Base-by-base conservation (phyloP, 2,329 filamentous ascomycete genomes). In the Alternaria consortialis region DNA sequence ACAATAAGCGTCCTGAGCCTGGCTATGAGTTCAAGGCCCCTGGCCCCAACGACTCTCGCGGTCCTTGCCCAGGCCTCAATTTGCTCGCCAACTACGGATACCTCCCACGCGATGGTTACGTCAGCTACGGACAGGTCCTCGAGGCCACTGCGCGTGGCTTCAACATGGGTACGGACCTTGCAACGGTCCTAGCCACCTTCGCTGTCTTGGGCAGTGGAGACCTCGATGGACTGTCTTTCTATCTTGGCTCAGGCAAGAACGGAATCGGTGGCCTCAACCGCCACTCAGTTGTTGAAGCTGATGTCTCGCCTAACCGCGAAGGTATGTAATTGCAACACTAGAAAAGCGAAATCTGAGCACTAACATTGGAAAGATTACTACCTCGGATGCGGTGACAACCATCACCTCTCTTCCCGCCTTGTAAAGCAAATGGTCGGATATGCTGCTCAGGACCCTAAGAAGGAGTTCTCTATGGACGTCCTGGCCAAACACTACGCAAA, bases 1-100 rank as follows among this genome's bases (percentile, higher is more conserved):
- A 43, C 48, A 68, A 72, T 48, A 66, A 65, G 52, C 66, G 66
- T 25, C 69, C 68, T 27, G 68, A 72, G 50, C 61, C 60, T 25
- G 68, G 65, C 9, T 72, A 63, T 40, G 51, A 56, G 20, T 70
- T 67, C 39, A 36, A 62, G 32, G 62, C 66, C 6, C 69, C 67
- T 53, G 60, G 62, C 4, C 55, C 66, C 6, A 53, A 55, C 9
- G 69, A 72, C 52, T 69, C 68, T 53, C 64, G 65, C 15, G 69
- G 79, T 0, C 83, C 84, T 25, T 86, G 84, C 58, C 83, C 84
- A 1, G 83, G 84, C 79, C 73, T 85, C 57, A 86, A 86, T 68
- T 80, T 83, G 0, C 73, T 86, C n/a, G 80, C 83, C 5, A 86
- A 85, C 66, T 81, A 85, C 60, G 80, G 80, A 13, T 84, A 81